Base-by-base conservation (phyloP, 192 early-diverging fungal species). In the Backusella australiensis region DNA sequence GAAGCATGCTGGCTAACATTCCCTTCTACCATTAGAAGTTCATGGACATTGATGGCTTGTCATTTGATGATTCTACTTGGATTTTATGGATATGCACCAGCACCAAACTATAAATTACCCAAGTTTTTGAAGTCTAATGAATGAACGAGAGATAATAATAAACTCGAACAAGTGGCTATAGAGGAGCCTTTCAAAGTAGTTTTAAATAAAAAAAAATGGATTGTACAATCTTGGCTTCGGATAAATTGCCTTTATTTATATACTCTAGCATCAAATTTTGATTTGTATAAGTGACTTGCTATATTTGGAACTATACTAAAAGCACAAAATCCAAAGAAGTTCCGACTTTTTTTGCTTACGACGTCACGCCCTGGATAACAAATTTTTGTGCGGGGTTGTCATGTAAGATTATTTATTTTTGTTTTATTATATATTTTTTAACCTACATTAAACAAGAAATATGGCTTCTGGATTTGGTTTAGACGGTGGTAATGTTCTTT, bases 1-100 rank as follows among this genome's bases (percentile, higher is more conserved):
- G 82, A 83, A 72, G 73, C 23, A 1, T 83, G 74, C 75, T 89
- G 78, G 79, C 44, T 81, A 21, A 75, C 75, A 8, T 82, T 81
- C 67, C 80, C 82, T 36, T 78, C 81, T 19, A 85, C 82, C 14
- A 38, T 34, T 7, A 82, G 46, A 21, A 75, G 75, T 35, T 80
- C 75, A 39, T 75, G 63, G 75, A 71, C 77, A 23, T 67, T 80
- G n/a, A 23, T 78, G 4, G 81, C 79, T 14, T 79, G 78, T 23
- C 78, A 82, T 46, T n/a, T 74, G 17, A 46, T 83, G 34, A 53
- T 82, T 29, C 29, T 82, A 17, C 15, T 74, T 1, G 77, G 77
- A 8, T 21, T 78, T 17, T 59, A 63, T 42, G 68, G 68, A 23
- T 39, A 36, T 23, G 34, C 68, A 23, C 68, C 68, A 41, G 68